phyloP scores from a whole-genome alignment of 2,329 filamentous ascomycete species.

The Penicillium sp. region DNA sequence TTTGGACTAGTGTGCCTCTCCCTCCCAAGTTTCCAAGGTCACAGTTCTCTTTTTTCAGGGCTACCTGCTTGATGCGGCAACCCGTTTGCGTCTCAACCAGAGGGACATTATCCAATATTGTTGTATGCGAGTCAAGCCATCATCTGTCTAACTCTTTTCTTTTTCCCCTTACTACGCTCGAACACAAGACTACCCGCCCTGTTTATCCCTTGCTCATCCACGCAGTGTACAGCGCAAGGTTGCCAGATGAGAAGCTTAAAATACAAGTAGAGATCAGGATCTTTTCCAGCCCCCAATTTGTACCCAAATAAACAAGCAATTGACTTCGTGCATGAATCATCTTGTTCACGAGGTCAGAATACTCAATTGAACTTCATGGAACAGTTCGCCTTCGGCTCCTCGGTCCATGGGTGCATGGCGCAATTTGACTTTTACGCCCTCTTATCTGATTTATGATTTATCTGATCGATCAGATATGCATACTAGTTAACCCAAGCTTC shows the following conservation, averaged over 20 bases:
- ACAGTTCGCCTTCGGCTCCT: background rate
- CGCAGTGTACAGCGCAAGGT: background rate
- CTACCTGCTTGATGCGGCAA: background rate
- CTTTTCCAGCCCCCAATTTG: background rate
- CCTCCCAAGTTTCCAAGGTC: background rate
- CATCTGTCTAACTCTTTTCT: background rate
- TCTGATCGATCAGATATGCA: background rate
- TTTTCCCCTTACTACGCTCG: background rate
- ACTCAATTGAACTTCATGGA: background rate
- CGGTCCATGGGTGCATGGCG: background rate
- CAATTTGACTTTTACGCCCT: background rate
- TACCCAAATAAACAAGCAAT: no score
- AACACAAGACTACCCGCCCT: background rate
- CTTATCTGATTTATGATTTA: background rate
- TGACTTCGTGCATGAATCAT: background rate
- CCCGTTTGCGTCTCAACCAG: constrained; percentile 5
- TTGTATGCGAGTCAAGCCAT: background rate
- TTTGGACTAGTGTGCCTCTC: background rate
- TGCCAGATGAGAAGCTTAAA: background rate
- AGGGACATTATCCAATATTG: background rate
- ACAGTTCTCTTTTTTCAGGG: background rate
- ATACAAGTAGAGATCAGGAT: background rate
- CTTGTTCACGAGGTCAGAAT: background rate
- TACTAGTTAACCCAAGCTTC: background rate
- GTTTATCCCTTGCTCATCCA: background rate